Base-by-base conservation (phyloP, 2,329 filamentous ascomycete genomes). In the Aspergillus amoenus region DNA sequence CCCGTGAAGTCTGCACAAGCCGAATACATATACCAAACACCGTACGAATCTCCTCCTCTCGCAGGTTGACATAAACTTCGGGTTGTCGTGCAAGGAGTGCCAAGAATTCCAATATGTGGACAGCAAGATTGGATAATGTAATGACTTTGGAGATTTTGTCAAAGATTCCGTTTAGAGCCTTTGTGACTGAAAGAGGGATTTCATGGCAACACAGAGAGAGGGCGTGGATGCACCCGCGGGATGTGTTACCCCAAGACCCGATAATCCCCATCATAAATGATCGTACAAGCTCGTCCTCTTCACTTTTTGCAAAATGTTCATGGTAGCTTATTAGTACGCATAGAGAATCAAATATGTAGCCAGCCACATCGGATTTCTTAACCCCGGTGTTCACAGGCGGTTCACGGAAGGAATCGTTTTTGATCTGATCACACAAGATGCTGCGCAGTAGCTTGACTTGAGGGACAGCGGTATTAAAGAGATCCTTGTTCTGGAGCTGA, bases 101-200 rank as follows among this genome's bases (percentile, higher is more conserved):
- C n/a, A 99, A 79, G 68, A 99, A 97, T 69, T 99, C 94, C 49
- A 99, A 81, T 59, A 99, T 96, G 69, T 99, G 94, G 60, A 97
- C 89, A 9, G 93, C 92, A 37, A 97, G 89, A 56, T 93, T 86
- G 6, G 91, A 88, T 67, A 96, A 93, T 1, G 94, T 97, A 68
- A 99, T 96, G 68, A 97, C 95, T 66, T 93, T 91, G 1, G 93
- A 89, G 90, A 99, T 96, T 70, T 91, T 93, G 67, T 93, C 89
- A 55, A 99, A 81, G 64, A 97, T 91, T 45, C 87, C 89, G 45
- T 93, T 89, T 59, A 97, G 81, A 18, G 87, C 88, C 70, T 93
- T 96, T 69, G 89, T 91, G 51, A 93, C 90, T 12, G 93, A 93
- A 17, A 89, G 82, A 3, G 94, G 93, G 24, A 97, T 84, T 73